Evolutionary conservation across 2,329 filamentous ascomycete genomes (phyloP).

Genomic region (Pyricularia grisea): DNA sequence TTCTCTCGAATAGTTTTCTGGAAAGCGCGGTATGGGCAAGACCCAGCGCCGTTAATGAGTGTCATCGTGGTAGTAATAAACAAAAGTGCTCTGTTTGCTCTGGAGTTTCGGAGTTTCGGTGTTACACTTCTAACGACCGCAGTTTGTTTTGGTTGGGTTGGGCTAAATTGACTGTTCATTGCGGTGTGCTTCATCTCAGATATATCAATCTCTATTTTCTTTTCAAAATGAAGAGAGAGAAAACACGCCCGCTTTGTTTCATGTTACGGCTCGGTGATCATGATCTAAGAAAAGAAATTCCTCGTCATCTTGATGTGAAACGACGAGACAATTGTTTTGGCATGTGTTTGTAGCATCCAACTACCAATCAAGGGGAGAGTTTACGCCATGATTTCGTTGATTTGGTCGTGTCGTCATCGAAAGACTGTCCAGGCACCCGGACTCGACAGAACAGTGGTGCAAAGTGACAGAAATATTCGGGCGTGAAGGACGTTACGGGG

Average conservation of each 20-base stretch:
- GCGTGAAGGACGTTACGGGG: too few species aligned
- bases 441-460: too few species aligned
- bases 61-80: background rate
- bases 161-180: conserved; percentile 1
- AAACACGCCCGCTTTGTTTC: background rate
- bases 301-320: background rate
- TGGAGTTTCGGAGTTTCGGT: conserved; percentile 2
- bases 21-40: conserved; percentile 92
- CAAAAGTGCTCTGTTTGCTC: background rate
- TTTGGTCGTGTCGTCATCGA: too few species aligned
- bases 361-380: too few species aligned
- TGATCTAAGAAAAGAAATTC: background rate
- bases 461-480: too few species aligned
- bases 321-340: too few species aligned
- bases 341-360: too few species aligned
- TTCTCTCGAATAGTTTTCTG: conserved; percentile 52
- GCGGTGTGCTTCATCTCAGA: background rate
- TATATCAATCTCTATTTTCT: background rate
- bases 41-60: conserved; percentile 54
- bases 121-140: background rate
- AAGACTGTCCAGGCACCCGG: too few species aligned
- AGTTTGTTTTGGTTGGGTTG: background rate
- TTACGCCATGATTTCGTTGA: too few species aligned
- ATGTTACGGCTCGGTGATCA: background rate
- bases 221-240: background rate